Conservation (phyloP, 768 basidiomycete species). For the Hypholoma fasciculare region DNA sequence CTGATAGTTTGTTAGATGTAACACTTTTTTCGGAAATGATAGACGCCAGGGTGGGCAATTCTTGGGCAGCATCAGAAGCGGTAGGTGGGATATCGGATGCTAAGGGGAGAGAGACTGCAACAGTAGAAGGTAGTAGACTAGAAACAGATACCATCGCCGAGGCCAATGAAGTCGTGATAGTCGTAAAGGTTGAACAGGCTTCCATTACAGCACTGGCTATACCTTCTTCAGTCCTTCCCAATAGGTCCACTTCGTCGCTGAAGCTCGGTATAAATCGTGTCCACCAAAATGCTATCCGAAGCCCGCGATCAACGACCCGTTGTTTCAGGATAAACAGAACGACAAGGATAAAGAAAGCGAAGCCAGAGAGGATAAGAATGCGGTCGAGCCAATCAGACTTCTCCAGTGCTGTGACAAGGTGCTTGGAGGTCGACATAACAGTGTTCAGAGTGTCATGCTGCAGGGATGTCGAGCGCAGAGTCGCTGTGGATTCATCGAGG, state of each 20-base stretch:
- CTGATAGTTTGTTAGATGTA: slow-evolving; percentile 46
- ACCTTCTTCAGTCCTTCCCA: slow-evolving; percentile 36
- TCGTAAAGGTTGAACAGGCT: slow-evolving; percentile 5
- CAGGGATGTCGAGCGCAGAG: slow-evolving; percentile 70
- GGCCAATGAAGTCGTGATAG: neutral
- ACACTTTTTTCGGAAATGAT: slow-evolving; percentile 93
- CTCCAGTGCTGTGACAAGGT: slow-evolving; percentile 85
- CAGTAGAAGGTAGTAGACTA: neutral
- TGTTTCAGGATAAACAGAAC: slow-evolving; percentile 89
- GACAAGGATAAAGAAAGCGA: slow-evolving; percentile 82
- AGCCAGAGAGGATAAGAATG: slow-evolving; percentile 75
- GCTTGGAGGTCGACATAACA: slow-evolving; percentile 76
- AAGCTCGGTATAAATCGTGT: slow-evolving; percentile 68
- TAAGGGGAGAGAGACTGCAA: neutral
- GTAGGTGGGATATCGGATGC: neutral
- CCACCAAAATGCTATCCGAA: slow-evolving; percentile 89
- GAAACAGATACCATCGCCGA: slow-evolving; percentile 9
- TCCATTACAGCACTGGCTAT: slow-evolving; percentile 6
- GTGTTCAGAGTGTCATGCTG: slow-evolving; percentile 75
- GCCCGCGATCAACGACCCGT: slow-evolving; percentile 75
- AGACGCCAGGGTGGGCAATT: slow-evolving; percentile 82
- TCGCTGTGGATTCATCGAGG: slow-evolving; percentile 79
- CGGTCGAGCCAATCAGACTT: slow-evolving; percentile 93
- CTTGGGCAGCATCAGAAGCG: neutral
- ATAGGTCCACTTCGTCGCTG: slow-evolving; percentile 32